These are phyloP conservation scores for Keqinozyma sinolaborantium DNA, from an alignment of 1,139 yeast species.

Conservation along the genomic window DNA sequence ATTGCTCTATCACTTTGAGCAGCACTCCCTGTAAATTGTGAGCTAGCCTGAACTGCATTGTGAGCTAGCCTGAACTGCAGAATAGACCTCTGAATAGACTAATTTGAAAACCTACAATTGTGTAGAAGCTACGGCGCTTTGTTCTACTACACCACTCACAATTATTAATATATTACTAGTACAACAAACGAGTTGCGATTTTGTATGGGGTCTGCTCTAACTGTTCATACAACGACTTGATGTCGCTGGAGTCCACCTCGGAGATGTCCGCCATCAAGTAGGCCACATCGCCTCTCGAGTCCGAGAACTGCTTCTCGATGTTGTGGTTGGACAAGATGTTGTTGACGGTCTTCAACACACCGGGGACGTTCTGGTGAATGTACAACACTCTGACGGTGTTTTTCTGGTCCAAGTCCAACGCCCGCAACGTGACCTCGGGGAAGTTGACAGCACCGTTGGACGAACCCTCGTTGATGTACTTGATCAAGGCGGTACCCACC, in stretches of 20 bases:
- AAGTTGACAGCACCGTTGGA: constrained; percentile 97
- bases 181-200: constrained; percentile 86
- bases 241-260: constrained; percentile 77
- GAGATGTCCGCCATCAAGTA: constrained; percentile 97
- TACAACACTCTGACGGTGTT: constrained; percentile 90
- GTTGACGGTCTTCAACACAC: constrained; percentile 96
- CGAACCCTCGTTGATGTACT: constrained; percentile 93
- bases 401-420: constrained; percentile 83
- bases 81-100: no score
- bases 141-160: no score
- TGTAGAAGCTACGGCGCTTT: no score
- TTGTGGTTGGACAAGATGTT: constrained; percentile 92
- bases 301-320: constrained; percentile 96
- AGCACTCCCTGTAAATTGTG: no score
- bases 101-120: no score
- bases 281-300: constrained; percentile 93
- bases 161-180: constrained; percentile 35
- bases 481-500: constrained; percentile 81
- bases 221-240: constrained; percentile 80
- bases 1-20: no score
- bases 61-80: no score
- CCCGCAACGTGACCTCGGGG: constrained; percentile 96
- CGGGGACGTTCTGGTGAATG: constrained; percentile 97
- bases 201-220: constrained; percentile 89
- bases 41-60: no score